Evolutionary conservation across 495 filamentous ascomycete genomes (phyloP).

Genomic region (Hypoxylon rickii): DNA sequence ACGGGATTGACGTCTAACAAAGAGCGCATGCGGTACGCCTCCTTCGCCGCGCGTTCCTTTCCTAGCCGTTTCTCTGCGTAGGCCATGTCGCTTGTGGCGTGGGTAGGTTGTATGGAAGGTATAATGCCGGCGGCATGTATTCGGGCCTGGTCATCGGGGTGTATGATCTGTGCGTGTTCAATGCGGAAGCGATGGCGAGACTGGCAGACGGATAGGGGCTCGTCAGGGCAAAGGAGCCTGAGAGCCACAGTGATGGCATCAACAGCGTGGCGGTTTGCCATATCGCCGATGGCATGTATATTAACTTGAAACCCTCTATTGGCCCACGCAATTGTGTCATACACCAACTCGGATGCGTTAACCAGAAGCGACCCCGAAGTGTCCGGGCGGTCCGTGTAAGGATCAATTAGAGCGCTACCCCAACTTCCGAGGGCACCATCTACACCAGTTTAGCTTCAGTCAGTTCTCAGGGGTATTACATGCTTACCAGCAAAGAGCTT

Average conservation of each 20-base stretch:
- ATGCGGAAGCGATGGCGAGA: conserved; percentile 59
- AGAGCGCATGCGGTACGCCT: conserved; percentile 64
- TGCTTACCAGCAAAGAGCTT: conserved; percentile 62
- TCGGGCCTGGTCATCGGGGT: conserved; percentile 60
- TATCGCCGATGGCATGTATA: conserved; percentile 69
- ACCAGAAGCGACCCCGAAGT: conserved; percentile 63
- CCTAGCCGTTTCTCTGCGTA: conserved; percentile 64
- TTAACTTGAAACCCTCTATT: conserved; percentile 59
- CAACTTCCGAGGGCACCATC: conserved; percentile 68
- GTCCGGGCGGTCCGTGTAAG: conserved; percentile 62
- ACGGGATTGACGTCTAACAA: conserved; percentile 52
- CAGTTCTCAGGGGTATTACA: neutral
- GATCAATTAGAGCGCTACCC: conserved; percentile 66
- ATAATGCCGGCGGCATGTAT: conserved; percentile 61
- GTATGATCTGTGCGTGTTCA: conserved; percentile 68
- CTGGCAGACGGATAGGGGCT: conserved; percentile 50
- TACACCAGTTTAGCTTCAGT: conserved; percentile 34
- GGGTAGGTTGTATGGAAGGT: conserved; percentile 69
- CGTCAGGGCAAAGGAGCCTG: conserved; percentile 48
- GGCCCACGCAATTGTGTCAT: conserved; percentile 55
- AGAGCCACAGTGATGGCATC: conserved; percentile 57
- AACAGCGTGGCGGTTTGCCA: conserved; percentile 62
- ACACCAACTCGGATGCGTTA: conserved; percentile 56
- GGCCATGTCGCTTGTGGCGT: conserved; percentile 66
- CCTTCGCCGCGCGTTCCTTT: conserved; percentile 45